Percentiles rank a stretch among this genome's conserved stretches.
Evolutionary conservation across 345 rosid genomes (phyloP).

Genomic region (Eucalyptus shirleyi): DNA sequence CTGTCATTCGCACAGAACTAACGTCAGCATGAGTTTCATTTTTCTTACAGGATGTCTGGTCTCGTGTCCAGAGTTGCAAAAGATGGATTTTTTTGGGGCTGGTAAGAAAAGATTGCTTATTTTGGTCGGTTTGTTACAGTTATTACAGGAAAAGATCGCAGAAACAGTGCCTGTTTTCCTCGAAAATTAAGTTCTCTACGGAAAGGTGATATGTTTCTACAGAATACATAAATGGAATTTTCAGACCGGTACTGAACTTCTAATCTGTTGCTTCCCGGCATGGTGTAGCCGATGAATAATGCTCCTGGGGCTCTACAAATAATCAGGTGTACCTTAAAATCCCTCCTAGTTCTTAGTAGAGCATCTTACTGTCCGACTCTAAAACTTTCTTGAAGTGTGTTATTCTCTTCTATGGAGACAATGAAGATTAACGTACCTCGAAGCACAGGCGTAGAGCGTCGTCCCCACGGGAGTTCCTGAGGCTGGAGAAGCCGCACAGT

Average conservation of each 20-base stretch:
- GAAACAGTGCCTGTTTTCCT: neutral
- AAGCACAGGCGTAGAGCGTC: conserved; percentile 55
- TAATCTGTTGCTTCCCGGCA: neutral
- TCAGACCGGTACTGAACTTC: neutral
- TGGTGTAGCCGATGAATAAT: neutral
- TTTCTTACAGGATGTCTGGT: neutral
- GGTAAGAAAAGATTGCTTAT: neutral
- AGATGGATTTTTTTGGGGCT: neutral
- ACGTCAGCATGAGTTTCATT: neutral
- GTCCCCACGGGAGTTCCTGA: conserved; percentile 51
- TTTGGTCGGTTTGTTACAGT: neutral
- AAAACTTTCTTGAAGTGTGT: neutral
- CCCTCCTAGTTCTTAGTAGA: neutral
- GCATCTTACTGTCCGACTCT: neutral
- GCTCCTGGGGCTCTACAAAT: neutral
- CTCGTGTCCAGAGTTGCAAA: neutral
- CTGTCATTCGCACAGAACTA: conserved; percentile 1
- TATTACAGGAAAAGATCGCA: neutral
- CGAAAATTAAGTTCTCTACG: neutral
- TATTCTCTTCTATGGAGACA: neutral
- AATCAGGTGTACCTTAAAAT: neutral
- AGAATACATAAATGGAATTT: neutral
- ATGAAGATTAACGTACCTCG: conserved; percentile 13
- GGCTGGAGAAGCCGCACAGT: conserved; percentile 57
- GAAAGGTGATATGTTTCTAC: neutral